These are phyloP conservation scores for Iris macrosiphon DNA, from an alignment of 106 monocot species.

Conservation along the genomic window DNA sequence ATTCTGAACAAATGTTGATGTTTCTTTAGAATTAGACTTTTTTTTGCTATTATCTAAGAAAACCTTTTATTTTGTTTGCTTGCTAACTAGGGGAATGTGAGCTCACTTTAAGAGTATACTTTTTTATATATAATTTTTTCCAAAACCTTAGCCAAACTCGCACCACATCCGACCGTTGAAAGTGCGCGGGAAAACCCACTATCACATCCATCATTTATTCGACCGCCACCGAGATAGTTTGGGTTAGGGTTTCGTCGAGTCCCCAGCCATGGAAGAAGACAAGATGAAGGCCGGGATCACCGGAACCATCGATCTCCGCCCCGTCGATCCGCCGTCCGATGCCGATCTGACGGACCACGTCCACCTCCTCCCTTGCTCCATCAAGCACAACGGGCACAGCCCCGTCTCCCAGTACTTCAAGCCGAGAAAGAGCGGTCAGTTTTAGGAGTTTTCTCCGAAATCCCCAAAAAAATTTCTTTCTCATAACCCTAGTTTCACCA, in stretches of 20 bases:
- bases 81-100: too few species aligned
- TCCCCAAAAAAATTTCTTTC: neutral
- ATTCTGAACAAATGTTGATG: too few species aligned
- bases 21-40: too few species aligned
- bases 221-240: neutral
- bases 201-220: neutral
- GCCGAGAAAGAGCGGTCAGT: constrained; percentile 38
- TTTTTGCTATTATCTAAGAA: too few species aligned
- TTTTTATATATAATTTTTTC: too few species aligned
- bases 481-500: neutral
- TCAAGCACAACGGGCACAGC: constrained; percentile 50
- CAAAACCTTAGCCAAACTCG: too few species aligned
- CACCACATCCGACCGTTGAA: too few species aligned
- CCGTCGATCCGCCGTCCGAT: neutral
- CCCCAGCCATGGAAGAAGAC: neutral
- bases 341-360: constrained; percentile 44
- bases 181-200: constrained; percentile 4
- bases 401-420: constrained; percentile 62
- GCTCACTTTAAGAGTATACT: too few species aligned
- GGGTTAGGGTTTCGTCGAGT: neutral
- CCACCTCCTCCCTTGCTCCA: constrained; percentile 69
- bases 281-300: constrained; percentile 5
- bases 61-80: too few species aligned
- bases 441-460: neutral
- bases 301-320: constrained; percentile 28